Base-by-base conservation (phyloP, 768 basidiomycete genomes). In the Wakefieldia striispora region DNA sequence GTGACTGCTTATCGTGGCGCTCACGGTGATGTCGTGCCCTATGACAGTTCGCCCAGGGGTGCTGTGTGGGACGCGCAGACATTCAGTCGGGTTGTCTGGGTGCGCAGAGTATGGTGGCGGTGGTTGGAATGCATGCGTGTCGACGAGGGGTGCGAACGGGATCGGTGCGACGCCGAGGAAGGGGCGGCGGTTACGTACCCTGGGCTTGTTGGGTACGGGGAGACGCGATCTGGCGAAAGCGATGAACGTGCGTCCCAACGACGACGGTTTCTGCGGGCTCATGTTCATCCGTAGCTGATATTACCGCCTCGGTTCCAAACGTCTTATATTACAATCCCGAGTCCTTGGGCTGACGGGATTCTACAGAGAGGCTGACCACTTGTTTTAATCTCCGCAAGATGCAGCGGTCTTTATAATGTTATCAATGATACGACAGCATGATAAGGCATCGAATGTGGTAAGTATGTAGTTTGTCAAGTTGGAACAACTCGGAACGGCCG, bases 121-220 rank as follows among this genome's bases (percentile, higher is more conserved):
- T 7, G 59, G 64, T 31, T 54, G 62, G 54, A 66, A 66, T 4
- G 39, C 49, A 3, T 66, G 55, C 1, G 50, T 56, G 42, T 66
- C 65, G 29, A 66, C 53, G 21, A 59, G 55, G 19, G 67, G 66
- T 10, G 65, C 65, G 24, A 60, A 62, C 2, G 65, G 62, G 44
- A 63, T 43, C 0, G 64, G 61, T 16, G 57, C 44, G 4, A 51
- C 45, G 19, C 42, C 13, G 20, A 50, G 40, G 12, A 66, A 62
- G 8, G 46, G 3, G 3, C 50, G 63, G 11, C 44, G 54, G 13
- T 26, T 23, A 2, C 50, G 50, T 37, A 55, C 37, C 49, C 37
- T 65, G 33, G 53, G 53, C 19, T 54, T 57, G 40, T 53, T 56
- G 14, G 53, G 19, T 0, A 59, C 48, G 1, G 59, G 64, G n/a